Conservation (phyloP, 306 rosid genomes). For the Lathyrus sativus region DNA sequence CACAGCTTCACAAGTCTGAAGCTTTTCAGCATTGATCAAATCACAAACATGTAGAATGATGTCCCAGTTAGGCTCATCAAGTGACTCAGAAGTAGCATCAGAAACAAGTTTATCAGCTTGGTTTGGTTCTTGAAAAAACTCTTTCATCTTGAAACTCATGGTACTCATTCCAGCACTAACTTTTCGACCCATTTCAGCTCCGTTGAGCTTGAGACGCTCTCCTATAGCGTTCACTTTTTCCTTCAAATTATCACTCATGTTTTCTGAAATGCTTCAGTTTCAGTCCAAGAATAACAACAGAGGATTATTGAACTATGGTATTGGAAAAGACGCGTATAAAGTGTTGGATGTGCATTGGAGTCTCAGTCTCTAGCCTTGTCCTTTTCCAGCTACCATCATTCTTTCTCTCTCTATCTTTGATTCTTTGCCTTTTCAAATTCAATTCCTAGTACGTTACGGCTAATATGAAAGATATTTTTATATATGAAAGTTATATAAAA, state of each 20-base stretch:
- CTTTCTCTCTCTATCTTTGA: too few relatives aligned
- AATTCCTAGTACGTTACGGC: constrained; percentile 37
- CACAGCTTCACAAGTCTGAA: constrained; percentile 66
- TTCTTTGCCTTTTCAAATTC: not conserved
- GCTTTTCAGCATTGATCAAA: constrained; percentile 61
- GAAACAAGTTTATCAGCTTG: constrained; percentile 71
- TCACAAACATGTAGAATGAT: constrained; percentile 78
- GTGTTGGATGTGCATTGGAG: constrained; percentile 16
- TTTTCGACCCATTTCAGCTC: constrained; percentile 76
- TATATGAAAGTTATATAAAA: constrained; percentile 2
- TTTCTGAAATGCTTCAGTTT: not conserved
- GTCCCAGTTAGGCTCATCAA: constrained; percentile 81
- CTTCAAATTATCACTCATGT: constrained; percentile 71
- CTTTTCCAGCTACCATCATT: not conserved
- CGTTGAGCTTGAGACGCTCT: constrained; percentile 80
- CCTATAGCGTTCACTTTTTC: constrained; percentile 81
- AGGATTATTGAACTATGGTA: too few relatives aligned
- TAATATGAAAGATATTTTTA: not conserved
- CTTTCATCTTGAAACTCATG: constrained; percentile 82
- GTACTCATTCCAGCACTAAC: constrained; percentile 86
- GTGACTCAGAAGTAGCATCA: constrained; percentile 80
- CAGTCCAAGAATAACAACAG: not conserved
- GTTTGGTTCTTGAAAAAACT: constrained; percentile 76
- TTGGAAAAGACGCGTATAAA: not conserved
- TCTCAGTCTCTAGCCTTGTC: constrained; percentile 28